Evolutionary conservation across 139 green algal species (phyloP).

Genomic region (Closterium sp.): DNA sequence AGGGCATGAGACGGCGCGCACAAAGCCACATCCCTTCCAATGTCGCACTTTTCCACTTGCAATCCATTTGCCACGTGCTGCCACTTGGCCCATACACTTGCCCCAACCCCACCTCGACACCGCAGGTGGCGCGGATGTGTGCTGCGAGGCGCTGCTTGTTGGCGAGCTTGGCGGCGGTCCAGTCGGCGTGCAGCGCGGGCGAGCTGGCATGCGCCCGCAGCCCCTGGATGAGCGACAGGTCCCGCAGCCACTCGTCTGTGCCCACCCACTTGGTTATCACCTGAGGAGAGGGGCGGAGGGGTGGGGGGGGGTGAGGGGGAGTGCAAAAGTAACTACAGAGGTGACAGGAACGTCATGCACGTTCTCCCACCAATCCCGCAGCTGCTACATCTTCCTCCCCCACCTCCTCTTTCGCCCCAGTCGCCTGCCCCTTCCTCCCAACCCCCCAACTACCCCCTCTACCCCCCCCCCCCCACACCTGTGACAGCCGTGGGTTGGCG

Average conservation of each 20-base stretch:
- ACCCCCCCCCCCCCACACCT: background rate
- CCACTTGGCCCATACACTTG: no score
- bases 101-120: slow-evolving; percentile 3
- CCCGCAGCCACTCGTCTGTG: slow-evolving; percentile 68
- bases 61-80: no score
- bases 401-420: background rate
- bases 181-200: slow-evolving; percentile 52
- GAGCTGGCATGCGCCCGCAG: slow-evolving; percentile 49
- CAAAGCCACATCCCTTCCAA: no score
- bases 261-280: slow-evolving; percentile 82
- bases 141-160: slow-evolving; percentile 76
- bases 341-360: no score
- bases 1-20: no score
- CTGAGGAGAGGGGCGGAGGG: background rate
- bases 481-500: slow-evolving; percentile 52
- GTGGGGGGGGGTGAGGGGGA: background rate
- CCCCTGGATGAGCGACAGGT: slow-evolving; percentile 57
- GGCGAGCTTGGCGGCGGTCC: slow-evolving; percentile 73
- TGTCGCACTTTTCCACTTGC: no score
- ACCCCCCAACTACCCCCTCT: background rate
- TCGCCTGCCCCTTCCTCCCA: background rate
- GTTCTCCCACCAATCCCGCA: background rate
- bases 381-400: background rate
- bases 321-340: no score
- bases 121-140: slow-evolving; percentile 71